phyloP scores from a whole-genome alignment of 257 asterid genomes.

The Rhazya stricta region DNA sequence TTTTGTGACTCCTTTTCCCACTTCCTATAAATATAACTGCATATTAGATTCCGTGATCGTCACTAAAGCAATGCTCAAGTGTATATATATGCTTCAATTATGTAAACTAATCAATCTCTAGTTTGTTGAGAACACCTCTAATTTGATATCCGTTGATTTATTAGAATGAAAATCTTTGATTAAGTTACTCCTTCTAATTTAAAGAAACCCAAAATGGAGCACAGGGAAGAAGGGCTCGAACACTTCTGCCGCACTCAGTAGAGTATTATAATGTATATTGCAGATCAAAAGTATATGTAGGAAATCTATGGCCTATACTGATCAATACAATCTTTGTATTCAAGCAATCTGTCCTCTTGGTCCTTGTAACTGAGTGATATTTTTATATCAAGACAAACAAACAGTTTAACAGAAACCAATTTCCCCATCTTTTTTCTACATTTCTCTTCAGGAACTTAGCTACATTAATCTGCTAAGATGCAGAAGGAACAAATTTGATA shows the following conservation, averaged over 20 bases:
- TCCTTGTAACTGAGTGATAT: not conserved
- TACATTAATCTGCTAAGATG: not conserved
- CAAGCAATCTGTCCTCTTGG: not conserved
- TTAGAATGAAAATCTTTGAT: no score
- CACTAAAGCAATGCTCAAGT: not conserved
- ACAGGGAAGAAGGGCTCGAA: no score
- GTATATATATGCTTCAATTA: not conserved
- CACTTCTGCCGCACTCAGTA: no score
- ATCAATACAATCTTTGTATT: not conserved
- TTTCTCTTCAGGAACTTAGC: not conserved
- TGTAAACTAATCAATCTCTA: not conserved
- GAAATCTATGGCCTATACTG: not conserved
- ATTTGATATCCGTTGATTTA: no score
- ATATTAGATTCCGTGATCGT: not conserved
- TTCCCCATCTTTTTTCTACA: not conserved
- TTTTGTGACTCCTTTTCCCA: not conserved
- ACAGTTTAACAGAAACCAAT: no score
- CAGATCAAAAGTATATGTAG: not conserved
- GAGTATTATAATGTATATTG: no score
- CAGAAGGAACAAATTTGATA: conserved; percentile 22
- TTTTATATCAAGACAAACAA: not conserved
- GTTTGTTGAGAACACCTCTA: not conserved
- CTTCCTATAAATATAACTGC: conserved; percentile 15
- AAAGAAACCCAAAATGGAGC: no score
- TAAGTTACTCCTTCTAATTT: no score